A percentile compares a stretch with the other conserved stretches of the same genome.
Conservation (phyloP, 306 rosid genomes). For the Aeschynomene evenia region DNA sequence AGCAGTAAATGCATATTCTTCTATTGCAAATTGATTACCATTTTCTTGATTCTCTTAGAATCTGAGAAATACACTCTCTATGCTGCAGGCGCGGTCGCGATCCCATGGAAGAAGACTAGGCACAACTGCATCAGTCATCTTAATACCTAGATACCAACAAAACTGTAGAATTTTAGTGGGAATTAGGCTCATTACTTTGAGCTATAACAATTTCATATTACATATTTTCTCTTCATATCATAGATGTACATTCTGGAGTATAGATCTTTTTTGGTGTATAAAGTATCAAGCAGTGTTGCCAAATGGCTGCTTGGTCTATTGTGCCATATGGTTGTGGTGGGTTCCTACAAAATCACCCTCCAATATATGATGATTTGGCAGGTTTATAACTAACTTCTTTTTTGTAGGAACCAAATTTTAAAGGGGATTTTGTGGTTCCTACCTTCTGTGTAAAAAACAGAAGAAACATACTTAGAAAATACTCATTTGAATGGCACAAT, state of each 20-base stretch:
- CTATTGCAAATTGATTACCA: slow-evolving; percentile 14
- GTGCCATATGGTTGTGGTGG: neutral
- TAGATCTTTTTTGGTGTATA: slow-evolving; percentile 20
- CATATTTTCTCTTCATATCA: neutral
- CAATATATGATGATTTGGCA: neutral
- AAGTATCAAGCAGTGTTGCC: slow-evolving; percentile 2
- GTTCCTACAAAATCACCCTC: neutral
- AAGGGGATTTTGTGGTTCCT: neutral
- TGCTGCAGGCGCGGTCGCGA: slow-evolving; percentile 40
- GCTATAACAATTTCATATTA: neutral
- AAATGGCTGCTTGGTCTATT: neutral
- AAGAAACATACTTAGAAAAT: neutral
- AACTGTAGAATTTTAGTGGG: slow-evolving; percentile 11
- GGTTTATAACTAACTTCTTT: neutral
- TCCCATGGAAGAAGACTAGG: slow-evolving; percentile 59
- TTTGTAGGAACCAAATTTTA: neutral
- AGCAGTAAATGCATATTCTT: neutral
- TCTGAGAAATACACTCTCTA: slow-evolving; percentile 6
- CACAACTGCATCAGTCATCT: slow-evolving; percentile 19
- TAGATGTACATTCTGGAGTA: slow-evolving; percentile 14
- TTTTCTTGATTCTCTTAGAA: slow-evolving; percentile 17
- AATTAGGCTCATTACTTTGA: slow-evolving; percentile 24
- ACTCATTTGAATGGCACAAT: neutral
- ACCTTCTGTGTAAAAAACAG: neutral
- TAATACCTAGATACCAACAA: slow-evolving; percentile 18